A percentile compares a stretch with the other conserved stretches of the same genome.
phyloP scores from a whole-genome alignment of 805 yeast species.

The Candida loeiensis region DNA sequence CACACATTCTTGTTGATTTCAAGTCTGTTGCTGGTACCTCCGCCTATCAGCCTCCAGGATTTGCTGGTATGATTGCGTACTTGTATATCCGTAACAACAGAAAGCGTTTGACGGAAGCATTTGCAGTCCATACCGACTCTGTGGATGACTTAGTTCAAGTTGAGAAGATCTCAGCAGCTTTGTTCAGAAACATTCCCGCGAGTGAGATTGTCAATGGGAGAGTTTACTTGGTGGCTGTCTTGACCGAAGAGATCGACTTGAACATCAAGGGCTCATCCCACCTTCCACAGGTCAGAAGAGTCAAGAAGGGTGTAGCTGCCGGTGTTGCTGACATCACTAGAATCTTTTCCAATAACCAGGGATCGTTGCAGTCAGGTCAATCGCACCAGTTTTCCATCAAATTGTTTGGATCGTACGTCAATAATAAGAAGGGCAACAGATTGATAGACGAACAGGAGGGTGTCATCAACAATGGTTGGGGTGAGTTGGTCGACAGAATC shows the following conservation, averaged over 20 bases:
- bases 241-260: constrained; percentile 65
- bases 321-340: constrained; percentile 86
- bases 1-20: constrained; percentile 74
- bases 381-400: constrained; percentile 69
- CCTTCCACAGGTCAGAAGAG: constrained; percentile 33
- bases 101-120: constrained; percentile 73
- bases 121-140: constrained; percentile 61
- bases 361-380: constrained; percentile 56
- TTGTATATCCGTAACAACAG: constrained; percentile 64
- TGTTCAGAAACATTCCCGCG: constrained; percentile 73
- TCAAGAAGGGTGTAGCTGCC: constrained; percentile 80
- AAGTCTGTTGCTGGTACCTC: constrained; percentile 62
- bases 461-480: constrained; percentile 72
- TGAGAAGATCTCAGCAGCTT: constrained; percentile 72
- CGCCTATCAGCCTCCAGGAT: constrained; percentile 59
- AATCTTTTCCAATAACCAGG: constrained; percentile 63
- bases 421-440: constrained; percentile 34
- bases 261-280: constrained; percentile 23
- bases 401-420: constrained; percentile 66
- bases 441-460: constrained; percentile 13
- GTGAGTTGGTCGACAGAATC: constrained; percentile 75
- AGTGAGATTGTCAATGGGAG: constrained; percentile 60
- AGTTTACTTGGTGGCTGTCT: constrained; percentile 69
- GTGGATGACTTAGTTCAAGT: constrained; percentile 53
- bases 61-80: constrained; percentile 68